Evolutionary conservation across 108 stramenopile genomes (phyloP).

Genomic region (Fragilariopsis cylindrus): DNA sequence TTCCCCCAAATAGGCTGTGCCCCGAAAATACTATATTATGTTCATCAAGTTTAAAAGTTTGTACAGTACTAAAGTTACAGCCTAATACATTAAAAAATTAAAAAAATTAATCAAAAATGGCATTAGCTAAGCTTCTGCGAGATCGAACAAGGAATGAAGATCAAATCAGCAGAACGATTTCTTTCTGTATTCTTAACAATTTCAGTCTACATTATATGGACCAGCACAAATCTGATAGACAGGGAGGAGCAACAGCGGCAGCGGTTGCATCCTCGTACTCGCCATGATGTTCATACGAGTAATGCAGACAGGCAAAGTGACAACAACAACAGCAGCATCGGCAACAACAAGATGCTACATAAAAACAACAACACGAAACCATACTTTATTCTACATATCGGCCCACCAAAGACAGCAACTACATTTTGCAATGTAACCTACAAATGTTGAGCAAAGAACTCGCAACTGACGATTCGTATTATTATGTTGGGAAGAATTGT

Average conservation of each 20-base stretch:
- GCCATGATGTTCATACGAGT: neutral
- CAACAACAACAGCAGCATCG: neutral
- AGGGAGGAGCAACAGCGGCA: neutral
- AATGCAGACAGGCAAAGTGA: neutral
- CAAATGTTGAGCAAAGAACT: constrained; percentile 8
- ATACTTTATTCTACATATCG: constrained; percentile 28
- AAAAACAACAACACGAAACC: constrained; percentile 5
- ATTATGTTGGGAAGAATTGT: constrained; percentile 26
- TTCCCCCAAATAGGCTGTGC: too few relatives aligned
- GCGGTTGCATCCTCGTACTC: neutral
- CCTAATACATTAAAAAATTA: too few relatives aligned
- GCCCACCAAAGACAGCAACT: constrained; percentile 35
- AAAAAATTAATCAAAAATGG: too few relatives aligned
- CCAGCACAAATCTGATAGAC: neutral
- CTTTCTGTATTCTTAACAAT: neutral
- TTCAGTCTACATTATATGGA: neutral
- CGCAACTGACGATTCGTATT: constrained; percentile 21
- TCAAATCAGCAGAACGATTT: neutral
- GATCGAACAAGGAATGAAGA: neutral
- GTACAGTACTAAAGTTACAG: too few relatives aligned
- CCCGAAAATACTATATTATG: too few relatives aligned
- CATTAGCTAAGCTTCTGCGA: too few relatives aligned
- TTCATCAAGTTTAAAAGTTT: too few relatives aligned
- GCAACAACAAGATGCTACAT: too few relatives aligned
- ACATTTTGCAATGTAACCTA: constrained; percentile 27